Conservation (phyloP, 2,329 filamentous ascomycete genomes). For the Fusarium bulbicola region DNA sequence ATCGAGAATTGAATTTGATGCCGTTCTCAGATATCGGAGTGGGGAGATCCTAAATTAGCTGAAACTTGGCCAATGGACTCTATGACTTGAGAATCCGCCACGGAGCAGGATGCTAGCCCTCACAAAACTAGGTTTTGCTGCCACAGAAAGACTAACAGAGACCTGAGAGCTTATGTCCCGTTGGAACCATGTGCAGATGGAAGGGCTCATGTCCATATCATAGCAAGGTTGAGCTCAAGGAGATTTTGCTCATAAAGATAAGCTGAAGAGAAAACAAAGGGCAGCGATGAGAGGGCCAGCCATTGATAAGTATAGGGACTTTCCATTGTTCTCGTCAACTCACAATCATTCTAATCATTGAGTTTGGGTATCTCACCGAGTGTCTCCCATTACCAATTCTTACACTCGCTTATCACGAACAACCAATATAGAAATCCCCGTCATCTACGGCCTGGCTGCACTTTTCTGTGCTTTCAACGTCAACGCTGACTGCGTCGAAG, state of each 20-base stretch:
- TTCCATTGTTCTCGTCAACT: neutral
- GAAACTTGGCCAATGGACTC: neutral
- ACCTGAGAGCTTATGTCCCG: no score
- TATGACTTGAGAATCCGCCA: no score
- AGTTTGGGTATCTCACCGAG: neutral
- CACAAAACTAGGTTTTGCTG: neutral
- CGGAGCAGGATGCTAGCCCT: neutral
- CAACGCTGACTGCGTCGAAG: neutral
- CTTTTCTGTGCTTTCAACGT: neutral
- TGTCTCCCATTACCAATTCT: no score
- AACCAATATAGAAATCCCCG: neutral
- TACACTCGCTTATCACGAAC: neutral
- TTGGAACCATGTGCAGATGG: neutral
- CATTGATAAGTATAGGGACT: neutral
- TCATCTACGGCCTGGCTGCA: neutral
- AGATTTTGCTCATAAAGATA: neutral
- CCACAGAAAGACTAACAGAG: no score
- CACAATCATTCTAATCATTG: neutral
- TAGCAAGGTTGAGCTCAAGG: neutral
- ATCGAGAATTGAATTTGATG: neutral
- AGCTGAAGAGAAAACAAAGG: neutral
- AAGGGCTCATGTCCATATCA: no score
- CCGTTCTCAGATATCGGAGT: neutral
- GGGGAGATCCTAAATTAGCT: neutral
- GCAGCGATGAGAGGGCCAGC: no score